A percentile compares a stretch with the other conserved stretches of the same genome.
phyloP scores from a whole-genome alignment of 2,329 filamentous ascomycete species.

The Cadophora luteo-olivacea region DNA sequence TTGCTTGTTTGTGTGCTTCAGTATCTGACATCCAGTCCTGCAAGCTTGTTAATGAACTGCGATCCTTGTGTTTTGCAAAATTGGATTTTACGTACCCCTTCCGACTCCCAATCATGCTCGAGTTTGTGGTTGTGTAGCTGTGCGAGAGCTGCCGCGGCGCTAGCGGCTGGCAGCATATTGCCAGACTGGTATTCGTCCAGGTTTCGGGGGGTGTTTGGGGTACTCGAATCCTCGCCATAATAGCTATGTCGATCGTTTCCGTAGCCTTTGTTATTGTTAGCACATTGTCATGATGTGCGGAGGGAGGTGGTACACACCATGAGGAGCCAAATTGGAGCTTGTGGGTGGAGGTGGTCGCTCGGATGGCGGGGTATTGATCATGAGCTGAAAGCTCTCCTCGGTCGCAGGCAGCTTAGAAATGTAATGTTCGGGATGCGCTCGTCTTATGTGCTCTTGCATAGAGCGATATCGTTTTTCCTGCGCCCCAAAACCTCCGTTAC shows the following conservation, averaged over 20 bases:
- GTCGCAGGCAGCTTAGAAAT: conserved; percentile 97
- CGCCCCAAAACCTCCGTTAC: conserved; percentile 44
- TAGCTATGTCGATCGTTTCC: conserved; percentile 69
- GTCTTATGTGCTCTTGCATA: conserved; percentile 99
- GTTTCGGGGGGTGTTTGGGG: conserved; percentile 71
- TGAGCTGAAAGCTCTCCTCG: conserved; percentile 95
- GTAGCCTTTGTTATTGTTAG: conserved; percentile 52
- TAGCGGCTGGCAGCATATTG: conserved; percentile 70
- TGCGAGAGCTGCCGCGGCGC: conserved; percentile 84
- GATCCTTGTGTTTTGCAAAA: conserved; percentile 15
- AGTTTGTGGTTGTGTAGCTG: conserved; percentile 83
- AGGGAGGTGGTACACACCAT: conserved; percentile 36
- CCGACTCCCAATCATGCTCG: conserved; percentile 79
- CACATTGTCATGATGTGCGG: conserved; percentile 27
- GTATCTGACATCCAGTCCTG: conserved; percentile 77
- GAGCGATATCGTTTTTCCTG: conserved; percentile 96
- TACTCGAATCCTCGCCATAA: conserved; percentile 69
- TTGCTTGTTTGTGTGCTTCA: conserved; percentile 67
- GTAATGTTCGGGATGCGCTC: conserved; percentile 96
- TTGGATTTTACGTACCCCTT: conserved; percentile 63
- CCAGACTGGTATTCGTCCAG: conserved; percentile 70
- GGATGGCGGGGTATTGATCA: conserved; percentile 88
- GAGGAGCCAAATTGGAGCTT: conserved; percentile 40
- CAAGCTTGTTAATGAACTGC: conserved; percentile 27
- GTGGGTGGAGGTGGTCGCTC: conserved; percentile 41